Base-by-base conservation (phyloP, 2,329 filamentous ascomycete species). In the Sclerotinia subarctica region DNA sequence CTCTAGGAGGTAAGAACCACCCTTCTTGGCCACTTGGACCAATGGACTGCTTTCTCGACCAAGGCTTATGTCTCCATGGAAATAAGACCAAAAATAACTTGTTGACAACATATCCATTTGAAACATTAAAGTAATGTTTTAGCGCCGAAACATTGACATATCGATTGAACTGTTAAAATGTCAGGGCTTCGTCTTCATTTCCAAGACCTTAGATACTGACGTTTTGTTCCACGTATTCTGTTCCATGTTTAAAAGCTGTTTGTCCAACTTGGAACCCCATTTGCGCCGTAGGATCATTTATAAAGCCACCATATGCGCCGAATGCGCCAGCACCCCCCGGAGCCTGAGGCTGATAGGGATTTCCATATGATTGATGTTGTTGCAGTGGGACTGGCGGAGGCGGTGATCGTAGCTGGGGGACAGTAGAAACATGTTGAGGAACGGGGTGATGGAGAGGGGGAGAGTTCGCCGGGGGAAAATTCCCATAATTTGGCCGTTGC, bases 111-210 rank as follows among this genome's bases (percentile, higher is more conserved):
- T 99, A 99, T 69, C 88, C 91, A 84, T 99, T 99, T 73, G 94
- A 96, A 72, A 99, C 95, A 81, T 98, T 97, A 83, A 99, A 99
- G 85, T 98, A 99, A 81, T 97, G 95, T 81, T 99, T 99, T 56
- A 99, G 85, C 24, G 93, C 92, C 19, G 91, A 90, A 74, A 98
- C 91, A 77, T 94, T 97, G 80, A 99, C 89, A 81, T 94, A 97
- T 79, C 88, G 87, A 75, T 89, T 90, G 75, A 92, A 82, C 89
- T 91, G 75, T 64, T 44, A 29, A 24, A 13, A 46, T 15, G 58
- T 74, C 71, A 74, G 71, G 46, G 44, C 29, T n/a, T 35, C 56
- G 8, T 51, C 59, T 57, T 26, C 21, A 21, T 26, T 26, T 46
- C 24, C 15, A 21, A n/a, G 38, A 38, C 38, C 38, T 56, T 32